Percentiles rank a stretch among this genome's conserved stretches.
phyloP scores from a whole-genome alignment of 371 early-diverging fungal species.

The Batkoa obscura region DNA sequence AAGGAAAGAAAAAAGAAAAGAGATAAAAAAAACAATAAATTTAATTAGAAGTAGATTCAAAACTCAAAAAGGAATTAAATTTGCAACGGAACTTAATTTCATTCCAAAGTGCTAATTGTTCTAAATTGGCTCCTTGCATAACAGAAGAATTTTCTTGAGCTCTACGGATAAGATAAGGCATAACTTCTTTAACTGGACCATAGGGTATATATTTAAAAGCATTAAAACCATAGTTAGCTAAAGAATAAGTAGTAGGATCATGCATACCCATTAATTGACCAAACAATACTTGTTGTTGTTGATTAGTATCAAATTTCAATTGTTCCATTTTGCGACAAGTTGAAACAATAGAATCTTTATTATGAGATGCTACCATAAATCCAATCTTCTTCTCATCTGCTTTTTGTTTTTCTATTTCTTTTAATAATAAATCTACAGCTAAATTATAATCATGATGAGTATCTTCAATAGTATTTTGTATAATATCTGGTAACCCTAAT shows the following conservation, averaged over 20 bases:
- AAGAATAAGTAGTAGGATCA: slow-evolving; percentile 50
- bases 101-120: slow-evolving; percentile 27
- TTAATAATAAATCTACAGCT: slow-evolving; percentile 53
- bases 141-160: slow-evolving; percentile 90
- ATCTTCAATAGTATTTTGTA: slow-evolving; percentile 55
- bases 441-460: slow-evolving; percentile 73
- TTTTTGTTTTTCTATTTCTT: slow-evolving; percentile 18
- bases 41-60: too few species aligned
- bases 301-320: slow-evolving; percentile 22
- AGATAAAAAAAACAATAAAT: too few species aligned
- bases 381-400: slow-evolving; percentile 18
- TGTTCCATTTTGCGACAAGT: slow-evolving; percentile 46
- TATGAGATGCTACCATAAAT: slow-evolving; percentile 84
- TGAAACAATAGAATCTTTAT: slow-evolving; percentile 51
- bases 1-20: too few species aligned
- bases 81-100: slow-evolving; percentile 21
- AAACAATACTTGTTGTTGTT: slow-evolving; percentile 59
- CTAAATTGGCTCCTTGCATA: slow-evolving; percentile 21
- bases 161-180: slow-evolving; percentile 84
- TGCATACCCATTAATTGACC: slow-evolving; percentile 87
- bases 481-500: slow-evolving; percentile 53
- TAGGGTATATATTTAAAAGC: slow-evolving; percentile 89
- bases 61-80: too few species aligned
- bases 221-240: slow-evolving; percentile 55
- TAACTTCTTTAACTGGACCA: slow-evolving; percentile 72